Evolutionary conservation across 805 yeast species (phyloP), one percentile per base, ranked within the genome.

Genomic region (Saturnispora besseyi): DNA sequence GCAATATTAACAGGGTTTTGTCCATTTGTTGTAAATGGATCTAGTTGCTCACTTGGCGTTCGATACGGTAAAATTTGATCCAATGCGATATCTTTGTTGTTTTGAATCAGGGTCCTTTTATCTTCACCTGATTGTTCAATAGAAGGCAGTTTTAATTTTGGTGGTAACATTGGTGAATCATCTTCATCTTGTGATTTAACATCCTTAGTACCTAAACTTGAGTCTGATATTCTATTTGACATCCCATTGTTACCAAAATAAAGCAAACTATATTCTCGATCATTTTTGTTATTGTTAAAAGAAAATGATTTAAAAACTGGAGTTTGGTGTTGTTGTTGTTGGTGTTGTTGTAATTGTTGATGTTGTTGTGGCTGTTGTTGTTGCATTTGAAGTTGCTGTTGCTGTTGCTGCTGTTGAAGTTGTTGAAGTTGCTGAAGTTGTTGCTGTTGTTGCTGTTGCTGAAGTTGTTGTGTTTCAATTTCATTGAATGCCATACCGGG

Each of bases 21-120:
- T 24, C 41, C 12, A n/a, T 41, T 46, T 11, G 76, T 69, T 45
- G 69, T 64, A 54, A 74, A 75, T 1, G 77, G 74, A 48, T 76
- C 80, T 45, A 74, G 53, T 46, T 73, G 78, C 55, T 76, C 79
- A 44, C 77, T 69, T n/a, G 73, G 75, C 44, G 78, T 62, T 54
- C 77, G 64, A 42, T 47, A 61, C 51, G 55, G 45, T 28, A 53
- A 57, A 53, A 59, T 57, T 54, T 50, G 68, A 48, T 59, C 67
- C 44, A 37, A 48, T 5, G 58, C 9, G 11, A 29, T 15, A 5
- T 38, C 41, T 15, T 33, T 41, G 29, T 21, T 41, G 29, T 26
- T 26, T 26, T 26, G 29, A 26, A 8, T 8, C 4, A 12, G 22
- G 3, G 21, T 28, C 36, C 21, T 26, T 29, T 15, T 38, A 24